Conservation (phyloP, 2,329 filamentous ascomycete genomes). For the Sclerotinia minor region DNA sequence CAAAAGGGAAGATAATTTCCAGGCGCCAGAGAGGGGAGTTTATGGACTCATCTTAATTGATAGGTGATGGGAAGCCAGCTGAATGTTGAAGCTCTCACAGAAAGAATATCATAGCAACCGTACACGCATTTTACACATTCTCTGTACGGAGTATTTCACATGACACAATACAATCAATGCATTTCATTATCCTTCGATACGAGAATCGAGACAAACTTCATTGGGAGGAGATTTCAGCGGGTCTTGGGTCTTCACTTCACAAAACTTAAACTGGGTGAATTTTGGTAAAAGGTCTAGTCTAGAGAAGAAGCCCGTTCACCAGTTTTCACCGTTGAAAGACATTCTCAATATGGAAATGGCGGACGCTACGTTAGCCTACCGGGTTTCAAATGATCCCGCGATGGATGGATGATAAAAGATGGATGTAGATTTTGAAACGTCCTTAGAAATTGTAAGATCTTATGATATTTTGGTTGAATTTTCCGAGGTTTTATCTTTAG, state of each 20-base stretch:
- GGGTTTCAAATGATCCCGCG: background rate
- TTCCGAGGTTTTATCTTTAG: background rate
- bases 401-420: too few relatives aligned
- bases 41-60: background rate
- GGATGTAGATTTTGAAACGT: background rate
- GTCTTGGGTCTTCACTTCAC: conserved; percentile 3
- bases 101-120: background rate
- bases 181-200: background rate
- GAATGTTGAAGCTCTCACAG: background rate
- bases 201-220: background rate
- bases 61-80: background rate
- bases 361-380: background rate
- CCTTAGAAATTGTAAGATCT: background rate
- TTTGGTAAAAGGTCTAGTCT: background rate
- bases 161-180: background rate
- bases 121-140: background rate
- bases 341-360: background rate
- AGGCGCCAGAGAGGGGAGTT: background rate
- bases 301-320: background rate
- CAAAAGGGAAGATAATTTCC: background rate
- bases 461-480: background rate
- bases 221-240: background rate
- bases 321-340: background rate
- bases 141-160: background rate
- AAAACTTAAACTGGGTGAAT: background rate